A percentile compares a stretch with the other conserved stretches of the same genome.
These are phyloP conservation scores for Mucor sp. DNA, from an alignment of 371 early-diverging fungal species.

Conservation along the genomic window DNA sequence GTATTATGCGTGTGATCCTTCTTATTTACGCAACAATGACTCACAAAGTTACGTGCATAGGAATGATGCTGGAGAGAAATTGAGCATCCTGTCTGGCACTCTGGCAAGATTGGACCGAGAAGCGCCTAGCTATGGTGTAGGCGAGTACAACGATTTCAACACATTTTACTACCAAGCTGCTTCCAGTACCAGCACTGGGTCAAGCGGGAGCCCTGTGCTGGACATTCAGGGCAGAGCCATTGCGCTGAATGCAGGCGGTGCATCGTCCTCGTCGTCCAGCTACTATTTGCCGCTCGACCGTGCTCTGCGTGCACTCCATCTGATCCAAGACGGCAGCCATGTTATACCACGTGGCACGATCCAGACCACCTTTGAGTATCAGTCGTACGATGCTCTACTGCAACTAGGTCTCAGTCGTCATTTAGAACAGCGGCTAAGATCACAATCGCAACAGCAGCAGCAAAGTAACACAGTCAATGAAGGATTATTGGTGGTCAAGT, in stretches of 20 bases:
- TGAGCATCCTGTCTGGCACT: slow-evolving; percentile 77
- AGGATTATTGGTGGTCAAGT: slow-evolving; percentile 75
- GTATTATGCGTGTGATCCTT: background rate
- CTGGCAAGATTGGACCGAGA: slow-evolving; percentile 77
- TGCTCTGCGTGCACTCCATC: slow-evolving; percentile 67
- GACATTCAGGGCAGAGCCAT: slow-evolving; percentile 72
- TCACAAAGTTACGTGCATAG: background rate
- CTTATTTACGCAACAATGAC: background rate
- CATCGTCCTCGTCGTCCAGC: slow-evolving; percentile 54
- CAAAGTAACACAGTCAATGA: slow-evolving; percentile 35
- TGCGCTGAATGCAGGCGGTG: slow-evolving; percentile 71
- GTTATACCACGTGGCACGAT: slow-evolving; percentile 78
- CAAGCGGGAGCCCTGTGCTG: slow-evolving; percentile 70
- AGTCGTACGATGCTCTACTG: slow-evolving; percentile 60
- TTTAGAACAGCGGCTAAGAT: slow-evolving; percentile 66
- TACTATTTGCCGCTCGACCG: slow-evolving; percentile 72
- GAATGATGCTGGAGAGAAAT: slow-evolving; percentile 84
- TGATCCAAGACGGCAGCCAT: slow-evolving; percentile 49
- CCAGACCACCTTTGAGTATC: slow-evolving; percentile 70
- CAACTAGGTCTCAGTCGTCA: slow-evolving; percentile 58
- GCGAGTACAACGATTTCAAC: slow-evolving; percentile 73
- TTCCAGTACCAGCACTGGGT: slow-evolving; percentile 70
- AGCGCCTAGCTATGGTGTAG: slow-evolving; percentile 43
- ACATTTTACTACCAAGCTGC: slow-evolving; percentile 75
- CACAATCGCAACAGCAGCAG: slow-evolving; percentile 45